These are phyloP conservation scores for Botryosphaeria dothidea DNA, from an alignment of 2,329 filamentous ascomycete species.

Conservation along the genomic window DNA sequence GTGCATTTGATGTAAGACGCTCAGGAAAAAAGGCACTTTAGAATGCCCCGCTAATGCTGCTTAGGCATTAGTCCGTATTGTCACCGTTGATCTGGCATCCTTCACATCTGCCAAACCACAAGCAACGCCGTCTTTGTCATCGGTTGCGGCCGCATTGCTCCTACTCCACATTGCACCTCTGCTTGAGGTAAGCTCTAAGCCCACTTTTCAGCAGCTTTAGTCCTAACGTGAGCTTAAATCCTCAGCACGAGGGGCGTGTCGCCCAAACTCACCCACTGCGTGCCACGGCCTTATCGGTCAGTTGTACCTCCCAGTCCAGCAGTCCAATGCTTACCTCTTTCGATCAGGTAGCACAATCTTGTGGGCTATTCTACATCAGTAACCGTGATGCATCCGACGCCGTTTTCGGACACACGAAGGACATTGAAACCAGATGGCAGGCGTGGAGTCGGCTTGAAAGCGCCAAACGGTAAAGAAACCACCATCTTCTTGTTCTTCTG, in stretches of 20 bases:
- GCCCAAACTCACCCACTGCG: background rate
- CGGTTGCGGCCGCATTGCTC: background rate
- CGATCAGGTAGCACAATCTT: background rate
- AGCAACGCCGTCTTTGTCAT: background rate
- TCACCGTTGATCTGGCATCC: background rate
- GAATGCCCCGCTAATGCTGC: background rate
- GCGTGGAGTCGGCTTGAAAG: slow-evolving; percentile 56
- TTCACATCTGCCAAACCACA: background rate
- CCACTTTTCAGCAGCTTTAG: no score
- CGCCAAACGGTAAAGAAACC: slow-evolving; percentile 43
- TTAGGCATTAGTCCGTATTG: background rate
- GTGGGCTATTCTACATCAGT: background rate
- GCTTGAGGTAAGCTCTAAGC: background rate
- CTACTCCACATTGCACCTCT: background rate
- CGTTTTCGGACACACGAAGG: background rate
- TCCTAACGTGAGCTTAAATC: background rate
- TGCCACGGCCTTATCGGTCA: background rate
- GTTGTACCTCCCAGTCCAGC: background rate
- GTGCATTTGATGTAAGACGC: slow-evolving; percentile 20
- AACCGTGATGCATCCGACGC: background rate
- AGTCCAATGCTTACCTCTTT: background rate
- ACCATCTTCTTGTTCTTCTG: no score
- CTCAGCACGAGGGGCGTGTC: background rate
- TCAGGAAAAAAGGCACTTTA: background rate
- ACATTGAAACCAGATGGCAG: slow-evolving; percentile 44